Percentiles rank a stretch among this genome's conserved stretches.
Evolutionary conservation across 805 yeast species (phyloP).

Genomic region (Deakozyma indianensis): DNA sequence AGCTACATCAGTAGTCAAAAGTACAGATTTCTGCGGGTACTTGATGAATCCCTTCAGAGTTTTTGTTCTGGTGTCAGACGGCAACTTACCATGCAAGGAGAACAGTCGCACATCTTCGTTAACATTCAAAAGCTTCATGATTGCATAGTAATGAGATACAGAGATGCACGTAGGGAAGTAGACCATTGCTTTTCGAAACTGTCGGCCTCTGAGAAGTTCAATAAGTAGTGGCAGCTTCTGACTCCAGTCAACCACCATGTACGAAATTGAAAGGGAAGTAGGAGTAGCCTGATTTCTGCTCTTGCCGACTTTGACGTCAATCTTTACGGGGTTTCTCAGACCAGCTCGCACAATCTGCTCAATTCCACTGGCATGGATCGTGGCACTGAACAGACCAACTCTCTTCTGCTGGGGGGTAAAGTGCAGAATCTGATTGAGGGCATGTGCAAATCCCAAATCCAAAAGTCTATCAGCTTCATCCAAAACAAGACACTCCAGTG

Average conservation of each 20-base stretch:
- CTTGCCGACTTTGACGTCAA: slow-evolving; percentile 50
- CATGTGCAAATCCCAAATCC: slow-evolving; percentile 60
- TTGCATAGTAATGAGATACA: slow-evolving; percentile 49
- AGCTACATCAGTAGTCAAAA: slow-evolving; percentile 95
- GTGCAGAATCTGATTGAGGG: slow-evolving; percentile 52
- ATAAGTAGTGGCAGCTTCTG: slow-evolving; percentile 47
- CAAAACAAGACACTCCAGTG: slow-evolving; percentile 60
- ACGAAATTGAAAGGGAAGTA: slow-evolving; percentile 44
- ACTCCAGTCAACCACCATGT: slow-evolving; percentile 44
- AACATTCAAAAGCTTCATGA: slow-evolving; percentile 8
- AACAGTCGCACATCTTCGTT: slow-evolving; percentile 30
- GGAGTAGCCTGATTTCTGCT: slow-evolving; percentile 33
- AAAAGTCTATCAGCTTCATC: slow-evolving; percentile 91
- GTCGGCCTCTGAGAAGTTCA: slow-evolving; percentile 34
- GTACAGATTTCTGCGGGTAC: slow-evolving; percentile 34
- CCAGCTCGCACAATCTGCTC: slow-evolving; percentile 71
- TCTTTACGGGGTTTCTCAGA: slow-evolving; percentile 81
- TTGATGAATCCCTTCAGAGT: slow-evolving; percentile 51
- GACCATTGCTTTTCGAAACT: slow-evolving; percentile 70
- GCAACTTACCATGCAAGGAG: slow-evolving; percentile 83
- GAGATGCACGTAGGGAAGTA: slow-evolving; percentile 84
- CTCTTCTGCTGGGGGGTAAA: slow-evolving; percentile 80
- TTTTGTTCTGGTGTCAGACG: slow-evolving; percentile 63
- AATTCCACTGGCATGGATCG: slow-evolving; percentile 47
- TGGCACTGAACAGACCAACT: slow-evolving; percentile 89